Evolutionary conservation across 257 asterid genomes (phyloP).

Genomic region (Anisodus tanguticus): DNA sequence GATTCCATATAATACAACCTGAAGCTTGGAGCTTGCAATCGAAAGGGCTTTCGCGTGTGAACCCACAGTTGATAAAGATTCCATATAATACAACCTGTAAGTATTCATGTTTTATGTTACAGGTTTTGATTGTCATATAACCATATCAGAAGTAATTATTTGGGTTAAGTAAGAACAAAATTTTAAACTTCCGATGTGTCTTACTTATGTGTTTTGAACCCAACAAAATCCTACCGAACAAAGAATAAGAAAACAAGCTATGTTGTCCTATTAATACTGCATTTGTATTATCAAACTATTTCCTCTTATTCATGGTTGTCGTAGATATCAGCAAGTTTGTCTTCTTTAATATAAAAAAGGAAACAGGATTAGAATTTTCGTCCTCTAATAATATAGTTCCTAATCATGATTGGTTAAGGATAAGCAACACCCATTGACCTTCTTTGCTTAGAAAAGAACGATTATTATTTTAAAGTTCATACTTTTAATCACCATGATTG

Average conservation of each 20-base stretch:
- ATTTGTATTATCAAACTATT: conserved; percentile 20
- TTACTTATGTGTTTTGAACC: too few species aligned
- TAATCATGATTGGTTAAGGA: not conserved
- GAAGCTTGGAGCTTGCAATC: too few species aligned
- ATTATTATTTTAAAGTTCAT: not conserved
- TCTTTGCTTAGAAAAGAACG: not conserved
- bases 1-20: too few species aligned
- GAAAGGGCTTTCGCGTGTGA: too few species aligned
- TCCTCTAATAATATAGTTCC: not conserved
- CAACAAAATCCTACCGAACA: not conserved
- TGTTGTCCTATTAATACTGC: not conserved
- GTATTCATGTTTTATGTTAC: too few species aligned
- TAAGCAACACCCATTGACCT: not conserved
- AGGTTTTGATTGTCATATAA: too few species aligned
- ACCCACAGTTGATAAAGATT: too few species aligned
- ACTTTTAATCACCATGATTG: conserved; percentile 4
- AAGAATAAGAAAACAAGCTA: not conserved
- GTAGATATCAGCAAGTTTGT: conserved; percentile 14
- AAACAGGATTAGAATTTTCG: not conserved
- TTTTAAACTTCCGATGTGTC: too few species aligned
- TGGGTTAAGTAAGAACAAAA: too few species aligned
- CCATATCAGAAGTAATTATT: too few species aligned
- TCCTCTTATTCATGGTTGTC: conserved; percentile 9
- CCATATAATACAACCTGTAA: too few species aligned
- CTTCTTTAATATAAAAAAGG: not conserved